Evolutionary conservation across 129 eudicot genomes (phyloP), one percentile per base, ranked within the genome.

Genomic region (Flaveria sonorensis): DNA sequence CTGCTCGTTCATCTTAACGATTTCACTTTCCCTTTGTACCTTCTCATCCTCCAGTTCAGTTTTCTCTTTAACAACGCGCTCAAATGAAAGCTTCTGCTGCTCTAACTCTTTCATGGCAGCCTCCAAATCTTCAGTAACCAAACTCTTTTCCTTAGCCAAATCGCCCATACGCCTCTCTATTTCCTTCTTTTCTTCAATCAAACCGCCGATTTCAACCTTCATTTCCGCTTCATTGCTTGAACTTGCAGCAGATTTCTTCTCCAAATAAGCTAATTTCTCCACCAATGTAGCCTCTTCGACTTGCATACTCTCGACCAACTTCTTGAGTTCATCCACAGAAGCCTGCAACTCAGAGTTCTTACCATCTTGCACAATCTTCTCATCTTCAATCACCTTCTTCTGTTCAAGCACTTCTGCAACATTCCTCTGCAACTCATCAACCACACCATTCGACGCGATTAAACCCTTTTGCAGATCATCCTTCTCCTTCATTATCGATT

Each of bases 261-360:
- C 95, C 88, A 90, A 72, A 32, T 59, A 87, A 9, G 65, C 82
- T 51, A 88, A 61, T 55, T 67, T 70, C 5, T 2, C 72, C 1
- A 60, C 46, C 72, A 87, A 82, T 16, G 14, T 77, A 30, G 70
- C 76, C 74, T 79, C 90, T 47, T 85, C 85, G 19, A 39, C 73
- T 50, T 24, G 52, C 84, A 93, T 61, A 81, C 53, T 75, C 60
- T 57, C 23, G 4, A 93, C 85, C 60, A 70, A 63, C 71, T 74
- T 88, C 71, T 83, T 72, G 16, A 93, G 85, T 32, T 64, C 75
- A 71, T 40, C 48, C 26, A 89, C 83, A 2, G 32, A 55, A 26
- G 47, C 72, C 68, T 84, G 88, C 88, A 93, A 78, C 82, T 83
- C 96, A 3, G 43, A 36, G 11, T 81, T 85, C 76, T 82, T 83